Evolutionary conservation across 768 basidiomycete species (phyloP), one percentile per base, ranked within the genome.

Genomic region (Pisolithus orientalis): DNA sequence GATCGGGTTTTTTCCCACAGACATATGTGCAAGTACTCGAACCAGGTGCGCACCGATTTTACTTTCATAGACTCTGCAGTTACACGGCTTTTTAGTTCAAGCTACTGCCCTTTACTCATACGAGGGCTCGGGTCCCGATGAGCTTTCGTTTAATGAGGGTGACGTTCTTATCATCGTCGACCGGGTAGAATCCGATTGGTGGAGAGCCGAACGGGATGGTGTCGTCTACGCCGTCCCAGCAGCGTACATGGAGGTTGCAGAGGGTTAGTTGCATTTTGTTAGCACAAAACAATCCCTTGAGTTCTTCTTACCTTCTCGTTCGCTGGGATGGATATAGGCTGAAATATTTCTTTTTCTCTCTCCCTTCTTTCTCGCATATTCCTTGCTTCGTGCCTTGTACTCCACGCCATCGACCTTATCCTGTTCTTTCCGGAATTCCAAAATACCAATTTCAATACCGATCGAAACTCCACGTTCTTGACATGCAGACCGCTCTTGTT

Each of bases 131-230:
- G 85, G 80, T 54, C 61, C 80, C 14, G 94, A 97, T 58, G 94
- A 97, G 64, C 74, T 94, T n/a, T 75, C 89, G 1, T 90, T 97
- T 64, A 70, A 70, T 6, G 92, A 92, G 70, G 93, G 90, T 53
- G 90, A 95, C 52, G 65, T 70, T 32, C 70, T 97, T 38, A 75
- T 75, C 7, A 83, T 99, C 56, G 78, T 97, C 52, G 96, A 99
- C 63, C 80, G 70, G 44, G 79, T 79, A 50, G 96, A 97, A 59
- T 76, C 73, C 49, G 89, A 90, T 61, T 98, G 96, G 96, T 98
- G 91, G 91, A 97, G 94, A 74, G 87, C 86, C 38, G 94, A 97
- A 72, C 80, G 80, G 62, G 83, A 79, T 45, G 95, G 95, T 21
- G 69, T 84, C 55, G 83, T 96, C 49, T 90, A 87, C 72, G 84